Percentiles rank a stretch among this genome's conserved stretches.
phyloP scores from a whole-genome alignment of 2,329 filamentous ascomycete species.

The Arthrobotrys iridis region DNA sequence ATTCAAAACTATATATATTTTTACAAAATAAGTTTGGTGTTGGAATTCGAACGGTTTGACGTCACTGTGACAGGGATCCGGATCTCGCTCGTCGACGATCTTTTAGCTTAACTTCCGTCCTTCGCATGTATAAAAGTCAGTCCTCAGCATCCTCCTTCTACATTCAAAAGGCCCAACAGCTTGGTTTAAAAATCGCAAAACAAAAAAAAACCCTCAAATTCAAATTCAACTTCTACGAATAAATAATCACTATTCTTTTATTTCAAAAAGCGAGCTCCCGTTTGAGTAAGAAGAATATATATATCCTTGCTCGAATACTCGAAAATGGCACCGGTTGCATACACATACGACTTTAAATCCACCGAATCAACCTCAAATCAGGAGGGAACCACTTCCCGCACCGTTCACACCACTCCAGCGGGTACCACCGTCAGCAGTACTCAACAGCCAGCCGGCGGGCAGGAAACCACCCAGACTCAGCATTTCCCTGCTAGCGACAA shows the following conservation, averaged over 20 bases:
- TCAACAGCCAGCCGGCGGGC: slow-evolving; percentile 12
- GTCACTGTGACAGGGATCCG: background rate
- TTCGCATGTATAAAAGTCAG: background rate
- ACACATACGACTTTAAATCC: slow-evolving; percentile 45
- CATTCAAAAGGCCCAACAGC: no score
- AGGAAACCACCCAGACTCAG: background rate
- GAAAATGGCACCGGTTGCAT: slow-evolving; percentile 29
- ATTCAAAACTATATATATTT: no score
- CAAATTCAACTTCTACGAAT: no score
- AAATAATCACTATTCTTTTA: no score
- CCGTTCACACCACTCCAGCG: slow-evolving; percentile 36
- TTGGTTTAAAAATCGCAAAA: no score
- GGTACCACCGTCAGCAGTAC: slow-evolving; percentile 41
- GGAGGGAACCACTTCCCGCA: slow-evolving; percentile 32
- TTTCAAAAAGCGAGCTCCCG: background rate
- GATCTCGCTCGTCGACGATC: background rate
- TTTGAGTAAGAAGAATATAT: background rate
- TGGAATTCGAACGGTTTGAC: no score
- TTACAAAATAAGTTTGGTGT: no score
- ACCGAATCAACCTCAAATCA: slow-evolving; percentile 21
- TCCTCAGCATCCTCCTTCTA: background rate
- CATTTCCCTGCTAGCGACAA: slow-evolving; percentile 11
- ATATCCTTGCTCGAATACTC: no score
- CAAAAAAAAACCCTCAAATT: no score
- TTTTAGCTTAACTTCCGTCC: background rate